Conservation (phyloP, 495 filamentous ascomycete species). For the Aspergillus ostianus region DNA sequence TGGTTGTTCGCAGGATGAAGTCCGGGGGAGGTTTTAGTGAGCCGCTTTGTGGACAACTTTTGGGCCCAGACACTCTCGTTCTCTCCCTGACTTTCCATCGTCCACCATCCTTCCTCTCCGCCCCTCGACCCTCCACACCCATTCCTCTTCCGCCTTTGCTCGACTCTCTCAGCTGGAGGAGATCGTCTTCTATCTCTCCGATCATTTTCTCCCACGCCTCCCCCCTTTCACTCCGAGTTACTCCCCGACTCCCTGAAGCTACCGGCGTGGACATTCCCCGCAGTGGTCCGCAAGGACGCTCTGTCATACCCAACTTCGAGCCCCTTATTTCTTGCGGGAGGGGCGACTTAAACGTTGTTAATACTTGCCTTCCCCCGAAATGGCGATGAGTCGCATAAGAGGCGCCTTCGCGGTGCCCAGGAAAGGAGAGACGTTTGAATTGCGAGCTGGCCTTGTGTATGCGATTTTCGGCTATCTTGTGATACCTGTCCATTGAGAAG, state of each 20-base stretch:
- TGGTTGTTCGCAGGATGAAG: neutral
- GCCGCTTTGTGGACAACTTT: conserved; percentile 45
- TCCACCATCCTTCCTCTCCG: conserved; percentile 23
- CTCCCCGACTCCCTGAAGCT: conserved; percentile 33
- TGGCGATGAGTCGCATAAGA: conserved; percentile 95
- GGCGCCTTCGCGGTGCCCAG: conserved; percentile 87
- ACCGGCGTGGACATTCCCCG: conserved; percentile 34
- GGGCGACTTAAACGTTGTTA: conserved; percentile 50
- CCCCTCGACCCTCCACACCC: conserved; percentile 7
- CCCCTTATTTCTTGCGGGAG: conserved; percentile 37
- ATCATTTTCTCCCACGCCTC: conserved; percentile 6
- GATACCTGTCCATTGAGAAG: conserved; percentile 8
- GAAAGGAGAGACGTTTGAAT: conserved; percentile 98
- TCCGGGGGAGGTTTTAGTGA: conserved; percentile 17
- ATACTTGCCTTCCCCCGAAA: conserved; percentile 42
- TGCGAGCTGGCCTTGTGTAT: conserved; percentile 89
- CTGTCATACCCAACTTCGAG: conserved; percentile 22
- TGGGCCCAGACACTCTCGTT: conserved; percentile 30
- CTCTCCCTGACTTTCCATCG: conserved; percentile 17
- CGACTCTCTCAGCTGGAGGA: conserved; percentile 1
- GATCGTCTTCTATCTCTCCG: conserved; percentile 4
- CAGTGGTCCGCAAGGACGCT: conserved; percentile 32
- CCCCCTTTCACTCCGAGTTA: conserved; percentile 7
- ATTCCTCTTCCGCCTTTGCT: conserved; percentile 10
- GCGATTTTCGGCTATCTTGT: conserved; percentile 25